Conservation (phyloP, 805 yeast species). For the Sugiyamaella qingdaonensis region DNA sequence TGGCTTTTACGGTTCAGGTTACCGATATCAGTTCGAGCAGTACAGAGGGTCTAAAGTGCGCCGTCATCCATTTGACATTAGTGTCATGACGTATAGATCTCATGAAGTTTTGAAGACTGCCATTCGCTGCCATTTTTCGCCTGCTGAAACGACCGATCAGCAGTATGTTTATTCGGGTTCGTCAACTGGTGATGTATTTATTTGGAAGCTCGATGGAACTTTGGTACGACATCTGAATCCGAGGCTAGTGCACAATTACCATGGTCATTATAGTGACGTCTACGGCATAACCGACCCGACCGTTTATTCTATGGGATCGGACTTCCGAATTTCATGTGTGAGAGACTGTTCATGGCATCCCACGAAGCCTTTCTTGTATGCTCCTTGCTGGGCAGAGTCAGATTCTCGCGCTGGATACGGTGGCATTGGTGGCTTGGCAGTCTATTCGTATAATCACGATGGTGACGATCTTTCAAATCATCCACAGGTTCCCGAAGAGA, state of each 20-base stretch:
- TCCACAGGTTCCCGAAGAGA: not conserved
- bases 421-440: slow-evolving; percentile 4
- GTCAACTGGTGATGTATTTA: slow-evolving; percentile 26
- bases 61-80: slow-evolving; percentile 26
- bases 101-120: slow-evolving; percentile 28
- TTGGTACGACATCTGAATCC: slow-evolving; percentile 17
- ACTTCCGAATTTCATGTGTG: slow-evolving; percentile 16
- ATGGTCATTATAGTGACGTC: not conserved
- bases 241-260: slow-evolving; percentile 4
- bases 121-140: slow-evolving; percentile 31
- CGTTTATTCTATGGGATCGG: not conserved
- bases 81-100: slow-evolving; percentile 30
- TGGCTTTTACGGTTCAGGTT: slow-evolving; percentile 14
- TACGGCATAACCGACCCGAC: not conserved
- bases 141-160: slow-evolving; percentile 24
- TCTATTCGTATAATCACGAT: slow-evolving; percentile 5
- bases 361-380: slow-evolving; percentile 22
- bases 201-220: slow-evolving; percentile 30
- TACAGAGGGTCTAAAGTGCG: slow-evolving; percentile 22
- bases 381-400: slow-evolving; percentile 10
- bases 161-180: slow-evolving; percentile 32
- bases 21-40: slow-evolving; percentile 23
- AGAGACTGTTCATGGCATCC: slow-evolving; percentile 31
- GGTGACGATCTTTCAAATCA: not conserved
- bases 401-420: not conserved